Conservation (phyloP, 2,329 filamentous ascomycete genomes). For the Microsporum canis region DNA sequence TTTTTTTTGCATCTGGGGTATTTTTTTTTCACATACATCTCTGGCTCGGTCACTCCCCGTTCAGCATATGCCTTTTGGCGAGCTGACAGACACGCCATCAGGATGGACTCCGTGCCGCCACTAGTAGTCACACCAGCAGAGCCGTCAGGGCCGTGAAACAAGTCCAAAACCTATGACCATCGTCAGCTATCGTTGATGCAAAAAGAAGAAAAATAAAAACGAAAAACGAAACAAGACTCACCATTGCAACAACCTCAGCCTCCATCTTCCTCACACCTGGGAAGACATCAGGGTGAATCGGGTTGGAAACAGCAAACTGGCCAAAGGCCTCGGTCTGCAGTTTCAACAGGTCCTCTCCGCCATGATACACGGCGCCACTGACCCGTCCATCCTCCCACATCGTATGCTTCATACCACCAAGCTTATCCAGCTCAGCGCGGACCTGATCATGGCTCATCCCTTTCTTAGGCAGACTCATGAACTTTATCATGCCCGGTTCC, state of each 20-base stretch:
- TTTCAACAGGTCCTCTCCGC: constrained; percentile 66
- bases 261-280: constrained; percentile 98
- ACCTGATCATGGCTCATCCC: constrained; percentile 73
- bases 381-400: constrained; percentile 94
- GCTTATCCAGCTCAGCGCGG: constrained; percentile 62
- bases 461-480: constrained; percentile 67
- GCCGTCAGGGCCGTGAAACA: constrained; percentile 82
- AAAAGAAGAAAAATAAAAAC: neutral
- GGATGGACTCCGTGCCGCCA: constrained; percentile 89
- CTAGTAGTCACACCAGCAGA: constrained; percentile 82
- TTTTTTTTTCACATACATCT: constrained; percentile 55
- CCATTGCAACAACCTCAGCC: constrained; percentile 94
- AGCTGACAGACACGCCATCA: constrained; percentile 87
- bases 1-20: neutral
- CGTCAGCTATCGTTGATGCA: neutral
- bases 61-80: constrained; percentile 80
- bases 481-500: constrained; percentile 58
- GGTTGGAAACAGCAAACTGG: constrained; percentile 89
- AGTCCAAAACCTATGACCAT: constrained; percentile 45
- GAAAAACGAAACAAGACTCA: constrained; percentile 28
- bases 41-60: constrained; percentile 78
- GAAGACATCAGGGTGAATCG: constrained; percentile 96
- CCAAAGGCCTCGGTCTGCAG: constrained; percentile 89
- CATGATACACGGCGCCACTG: constrained; percentile 91
- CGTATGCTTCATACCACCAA: constrained; percentile 83